Percentiles rank a stretch among this genome's conserved stretches.
These are phyloP conservation scores for Vitis riparia DNA, from an alignment of 164 flowering plant genomes.

Conservation along the genomic window DNA sequence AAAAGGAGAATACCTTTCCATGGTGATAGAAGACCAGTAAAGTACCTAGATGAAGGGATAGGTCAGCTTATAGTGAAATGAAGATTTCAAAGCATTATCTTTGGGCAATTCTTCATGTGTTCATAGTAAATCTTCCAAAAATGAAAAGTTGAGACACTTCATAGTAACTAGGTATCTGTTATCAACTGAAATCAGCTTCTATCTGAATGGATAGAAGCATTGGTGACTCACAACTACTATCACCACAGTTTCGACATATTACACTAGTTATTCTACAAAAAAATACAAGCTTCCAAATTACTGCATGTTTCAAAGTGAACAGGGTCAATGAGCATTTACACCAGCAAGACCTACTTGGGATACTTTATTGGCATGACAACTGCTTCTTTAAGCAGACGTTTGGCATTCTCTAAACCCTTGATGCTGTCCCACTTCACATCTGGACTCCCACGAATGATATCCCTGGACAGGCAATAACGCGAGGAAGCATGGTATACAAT, in stretches of 20 bases:
- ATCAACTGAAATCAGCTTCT: no score
- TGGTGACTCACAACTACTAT: no score
- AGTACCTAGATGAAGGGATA: conserved; percentile 56
- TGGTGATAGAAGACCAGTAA: conserved; percentile 92
- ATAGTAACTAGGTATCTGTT: not conserved
- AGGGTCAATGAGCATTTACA: not conserved
- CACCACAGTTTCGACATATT: no score
- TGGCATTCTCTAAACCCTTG: conserved; percentile 91
- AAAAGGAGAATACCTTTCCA: conserved; percentile 99
- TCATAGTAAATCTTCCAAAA: not conserved
- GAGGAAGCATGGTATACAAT: not conserved
- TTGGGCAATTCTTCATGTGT: not conserved
- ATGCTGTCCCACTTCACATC: conserved; percentile 98
- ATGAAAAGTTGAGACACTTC: not conserved
- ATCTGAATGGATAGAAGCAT: no score
- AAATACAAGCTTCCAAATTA: no score
- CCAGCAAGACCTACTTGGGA: conserved; percentile 73
- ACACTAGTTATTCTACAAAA: no score
- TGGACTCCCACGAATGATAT: conserved; percentile 93
- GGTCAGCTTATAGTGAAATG: conserved; percentile 7
- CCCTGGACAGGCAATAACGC: conserved; percentile 47
- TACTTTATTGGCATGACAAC: conserved; percentile 99
- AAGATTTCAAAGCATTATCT: not conserved
- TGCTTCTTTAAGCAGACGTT: conserved; percentile 96
- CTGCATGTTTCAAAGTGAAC: not conserved